Evolutionary conservation across 306 rosid genomes (phyloP).

Genomic region (Inga leiocalycina): DNA sequence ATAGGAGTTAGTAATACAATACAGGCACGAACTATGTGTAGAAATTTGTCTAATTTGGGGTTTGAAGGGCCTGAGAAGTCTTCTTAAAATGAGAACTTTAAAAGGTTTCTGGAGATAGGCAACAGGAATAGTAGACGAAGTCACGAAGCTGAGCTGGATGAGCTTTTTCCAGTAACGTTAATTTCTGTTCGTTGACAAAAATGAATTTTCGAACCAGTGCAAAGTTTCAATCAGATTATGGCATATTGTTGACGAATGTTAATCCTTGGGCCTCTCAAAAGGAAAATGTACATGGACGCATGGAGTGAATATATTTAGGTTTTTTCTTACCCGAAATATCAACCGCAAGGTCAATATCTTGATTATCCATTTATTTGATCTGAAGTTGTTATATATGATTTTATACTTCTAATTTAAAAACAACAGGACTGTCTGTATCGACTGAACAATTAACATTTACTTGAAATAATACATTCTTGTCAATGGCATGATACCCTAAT

Average conservation of each 20-base stretch:
- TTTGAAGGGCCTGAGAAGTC: not conserved
- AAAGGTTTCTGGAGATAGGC: not conserved
- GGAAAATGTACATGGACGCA: not conserved
- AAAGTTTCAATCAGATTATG: not conserved
- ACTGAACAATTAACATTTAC: not conserved
- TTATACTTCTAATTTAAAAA: not conserved
- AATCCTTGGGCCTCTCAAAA: not conserved
- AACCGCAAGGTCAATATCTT: not conserved
- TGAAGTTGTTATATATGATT: not conserved
- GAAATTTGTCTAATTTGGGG: not conserved
- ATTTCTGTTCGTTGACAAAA: not conserved
- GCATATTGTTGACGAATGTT: not conserved
- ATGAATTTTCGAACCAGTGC: not conserved
- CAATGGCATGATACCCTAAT: too few species aligned
- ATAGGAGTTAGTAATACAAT: not conserved
- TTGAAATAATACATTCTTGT: not conserved
- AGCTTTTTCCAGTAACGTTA: not conserved
- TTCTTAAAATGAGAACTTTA: not conserved
- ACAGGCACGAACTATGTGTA: not conserved
- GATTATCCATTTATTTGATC: not conserved
- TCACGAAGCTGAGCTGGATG: not conserved
- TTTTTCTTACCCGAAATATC: not conserved
- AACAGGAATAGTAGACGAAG: not conserved
- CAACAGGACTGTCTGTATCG: not conserved
- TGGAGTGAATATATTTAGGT: not conserved